Conservation (phyloP, 257 asterid species). For the Solanum ossicruentum region DNA sequence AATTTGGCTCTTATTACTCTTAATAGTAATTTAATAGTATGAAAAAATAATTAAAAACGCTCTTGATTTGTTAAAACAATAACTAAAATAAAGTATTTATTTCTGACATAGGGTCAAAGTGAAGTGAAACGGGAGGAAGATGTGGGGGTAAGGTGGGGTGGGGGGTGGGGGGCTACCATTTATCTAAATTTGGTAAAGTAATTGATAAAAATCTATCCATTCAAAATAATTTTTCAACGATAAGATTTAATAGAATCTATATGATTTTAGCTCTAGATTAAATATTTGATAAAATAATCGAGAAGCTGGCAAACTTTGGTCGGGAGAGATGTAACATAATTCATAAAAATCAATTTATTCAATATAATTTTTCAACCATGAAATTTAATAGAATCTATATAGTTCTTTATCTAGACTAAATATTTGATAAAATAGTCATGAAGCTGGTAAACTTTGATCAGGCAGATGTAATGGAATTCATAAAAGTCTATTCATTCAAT, state of each 20-base stretch:
- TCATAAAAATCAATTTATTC: not conserved
- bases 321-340: not conserved
- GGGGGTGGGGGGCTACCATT: not conserved
- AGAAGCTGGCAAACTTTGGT: not conserved
- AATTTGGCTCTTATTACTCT: not conserved
- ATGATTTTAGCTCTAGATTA: not conserved
- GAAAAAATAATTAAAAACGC: fast-evolving
- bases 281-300: not conserved
- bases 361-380: not conserved
- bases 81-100: not conserved
- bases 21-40: not conserved
- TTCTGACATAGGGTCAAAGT: not conserved
- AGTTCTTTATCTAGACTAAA: not conserved
- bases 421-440: not conserved
- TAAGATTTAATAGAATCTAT: not conserved
- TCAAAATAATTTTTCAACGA: not conserved
- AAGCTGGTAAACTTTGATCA: no score
- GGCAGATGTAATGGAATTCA: no score
- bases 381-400: not conserved
- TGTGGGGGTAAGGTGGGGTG: no score
- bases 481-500: not conserved
- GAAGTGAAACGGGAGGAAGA: not conserved
- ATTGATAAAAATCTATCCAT: not conserved
- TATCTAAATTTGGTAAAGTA: not conserved
- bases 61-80: not conserved